Conservation (phyloP, 805 yeast species). For the Pichia phayaonensis region DNA sequence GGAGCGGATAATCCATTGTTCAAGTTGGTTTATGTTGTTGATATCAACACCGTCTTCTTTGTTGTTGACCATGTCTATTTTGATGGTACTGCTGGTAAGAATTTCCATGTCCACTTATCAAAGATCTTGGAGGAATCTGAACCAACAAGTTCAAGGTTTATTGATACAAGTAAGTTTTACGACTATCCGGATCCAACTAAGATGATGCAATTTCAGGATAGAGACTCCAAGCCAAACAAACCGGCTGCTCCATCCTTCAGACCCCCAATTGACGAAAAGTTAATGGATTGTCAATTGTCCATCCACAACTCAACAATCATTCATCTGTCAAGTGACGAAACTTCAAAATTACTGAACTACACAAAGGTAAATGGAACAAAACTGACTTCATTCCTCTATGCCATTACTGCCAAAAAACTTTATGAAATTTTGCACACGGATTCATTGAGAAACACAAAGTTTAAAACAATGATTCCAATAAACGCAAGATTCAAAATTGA, state of each 20-base stretch:
- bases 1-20: conserved; percentile 6
- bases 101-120: conserved; percentile 4
- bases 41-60: conserved; percentile 5
- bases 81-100: conserved; percentile 14
- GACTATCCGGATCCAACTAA: conserved; percentile 8
- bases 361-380: conserved; percentile 3
- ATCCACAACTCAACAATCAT: conserved; percentile 1
- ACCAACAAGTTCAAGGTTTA: not conserved
- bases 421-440: not conserved
- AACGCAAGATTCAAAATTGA: conserved; percentile 5
- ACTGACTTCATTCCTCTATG: conserved; percentile 8
- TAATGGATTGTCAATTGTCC: conserved; percentile 1
- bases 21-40: conserved; percentile 2
- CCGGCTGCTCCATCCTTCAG: not conserved
- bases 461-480: conserved; percentile 8
- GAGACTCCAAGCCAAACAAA: not conserved
- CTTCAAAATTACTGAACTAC: not conserved
- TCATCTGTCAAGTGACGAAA: not conserved
- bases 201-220: not conserved
- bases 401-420: conserved; percentile 4
- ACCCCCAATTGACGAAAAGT: not conserved
- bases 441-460: not conserved
- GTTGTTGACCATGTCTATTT: conserved; percentile 9
- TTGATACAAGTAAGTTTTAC: not conserved
- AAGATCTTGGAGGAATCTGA: not conserved